These are phyloP conservation scores for Saturnispora dispora DNA, from an alignment of 805 yeast genomes.

Conservation along the genomic window DNA sequence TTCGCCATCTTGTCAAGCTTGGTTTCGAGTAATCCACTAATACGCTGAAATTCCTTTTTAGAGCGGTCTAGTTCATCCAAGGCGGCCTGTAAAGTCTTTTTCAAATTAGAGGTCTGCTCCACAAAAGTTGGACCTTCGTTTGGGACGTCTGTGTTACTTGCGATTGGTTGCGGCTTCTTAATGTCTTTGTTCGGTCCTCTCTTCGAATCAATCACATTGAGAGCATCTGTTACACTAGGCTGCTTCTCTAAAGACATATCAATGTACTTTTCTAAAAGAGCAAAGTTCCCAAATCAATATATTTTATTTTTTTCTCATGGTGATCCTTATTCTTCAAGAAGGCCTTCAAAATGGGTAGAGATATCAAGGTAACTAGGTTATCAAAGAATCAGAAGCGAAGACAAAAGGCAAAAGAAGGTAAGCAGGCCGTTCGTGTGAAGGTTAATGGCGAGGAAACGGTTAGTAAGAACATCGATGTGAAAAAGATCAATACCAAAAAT, in stretches of 20 bases:
- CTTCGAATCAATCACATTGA: background rate
- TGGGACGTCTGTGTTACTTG: background rate
- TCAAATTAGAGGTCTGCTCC: background rate
- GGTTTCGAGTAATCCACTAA: background rate
- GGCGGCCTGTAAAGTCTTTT: background rate
- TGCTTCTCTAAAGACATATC: background rate
- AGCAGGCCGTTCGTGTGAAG: background rate
- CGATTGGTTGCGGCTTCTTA: background rate
- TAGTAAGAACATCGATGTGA: background rate
- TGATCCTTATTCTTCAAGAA: background rate
- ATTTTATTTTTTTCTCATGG: background rate
- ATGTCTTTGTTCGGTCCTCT: no score
- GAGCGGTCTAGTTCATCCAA: slow-evolving; percentile 2
- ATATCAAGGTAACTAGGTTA: background rate
- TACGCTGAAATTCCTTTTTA: slow-evolving; percentile 1
- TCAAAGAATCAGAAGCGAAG: slow-evolving; percentile 3
- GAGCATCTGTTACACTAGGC: background rate
- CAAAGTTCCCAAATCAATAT: background rate
- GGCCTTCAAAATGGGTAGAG: background rate
- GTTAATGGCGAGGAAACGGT: background rate
- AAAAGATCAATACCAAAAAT: background rate
- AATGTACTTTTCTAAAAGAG: background rate
- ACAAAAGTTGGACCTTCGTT: background rate
- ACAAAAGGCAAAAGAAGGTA: slow-evolving; percentile 2
- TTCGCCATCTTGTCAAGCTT: slow-evolving; percentile 1